Percentiles rank a stretch among this genome's conserved stretches.
Evolutionary conservation across 768 basidiomycete species (phyloP).

Genomic region (Rhodocollybia butyracea): DNA sequence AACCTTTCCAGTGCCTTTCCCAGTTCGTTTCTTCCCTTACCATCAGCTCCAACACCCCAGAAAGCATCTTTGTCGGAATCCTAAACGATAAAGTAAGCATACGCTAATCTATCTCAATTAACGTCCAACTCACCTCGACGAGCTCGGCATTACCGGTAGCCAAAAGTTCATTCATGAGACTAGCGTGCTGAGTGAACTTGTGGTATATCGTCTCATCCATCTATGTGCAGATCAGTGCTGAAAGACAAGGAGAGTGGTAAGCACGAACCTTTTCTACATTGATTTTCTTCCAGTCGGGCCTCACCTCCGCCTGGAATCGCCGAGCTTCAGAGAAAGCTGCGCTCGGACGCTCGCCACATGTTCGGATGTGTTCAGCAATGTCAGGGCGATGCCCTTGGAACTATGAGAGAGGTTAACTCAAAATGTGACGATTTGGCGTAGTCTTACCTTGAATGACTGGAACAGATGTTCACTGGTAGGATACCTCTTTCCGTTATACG

Average conservation of each 20-base stretch:
- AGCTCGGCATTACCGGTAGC: slow-evolving; percentile 63
- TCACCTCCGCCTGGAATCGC: slow-evolving; percentile 56
- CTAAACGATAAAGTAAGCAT: slow-evolving; percentile 27
- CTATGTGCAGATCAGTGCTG: slow-evolving; percentile 24
- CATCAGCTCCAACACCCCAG: slow-evolving; percentile 73
- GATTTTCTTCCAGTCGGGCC: slow-evolving; percentile 65
- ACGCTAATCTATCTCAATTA: background rate
- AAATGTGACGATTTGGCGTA: no score
- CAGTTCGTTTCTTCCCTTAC: slow-evolving; percentile 67
- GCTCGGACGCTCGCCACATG: slow-evolving; percentile 58
- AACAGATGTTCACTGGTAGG: slow-evolving; percentile 79
- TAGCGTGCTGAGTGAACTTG: slow-evolving; percentile 70
- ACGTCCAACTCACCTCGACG: slow-evolving; percentile 50
- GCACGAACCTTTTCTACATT: slow-evolving; percentile 57
- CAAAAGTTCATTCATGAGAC: slow-evolving; percentile 56
- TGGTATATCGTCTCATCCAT: slow-evolving; percentile 64
- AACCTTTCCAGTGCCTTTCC: slow-evolving; percentile 68
- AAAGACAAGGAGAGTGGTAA: background rate
- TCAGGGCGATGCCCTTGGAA: slow-evolving; percentile 58
- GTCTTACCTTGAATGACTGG: slow-evolving; percentile 70
- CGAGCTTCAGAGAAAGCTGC: slow-evolving; percentile 67
- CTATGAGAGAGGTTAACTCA: slow-evolving; percentile 24
- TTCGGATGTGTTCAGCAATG: slow-evolving; percentile 68
- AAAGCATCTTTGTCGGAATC: slow-evolving; percentile 76
- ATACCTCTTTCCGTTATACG: slow-evolving; percentile 60